Evolutionary conservation across 495 filamentous ascomycete species (phyloP), one percentile per base, ranked within the genome.

Genomic region (Penicillium robsamsonii): DNA sequence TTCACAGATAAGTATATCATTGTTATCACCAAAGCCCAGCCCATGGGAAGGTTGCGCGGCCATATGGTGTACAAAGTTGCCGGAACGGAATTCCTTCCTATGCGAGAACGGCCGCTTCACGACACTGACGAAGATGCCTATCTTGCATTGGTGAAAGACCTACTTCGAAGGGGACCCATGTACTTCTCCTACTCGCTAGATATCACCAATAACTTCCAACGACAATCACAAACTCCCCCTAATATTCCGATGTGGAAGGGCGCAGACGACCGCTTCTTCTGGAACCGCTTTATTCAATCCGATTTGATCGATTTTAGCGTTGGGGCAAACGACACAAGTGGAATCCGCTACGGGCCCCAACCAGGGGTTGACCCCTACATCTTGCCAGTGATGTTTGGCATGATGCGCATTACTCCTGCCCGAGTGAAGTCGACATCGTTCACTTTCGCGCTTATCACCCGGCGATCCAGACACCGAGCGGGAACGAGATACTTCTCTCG

Each of bases 171-270:
- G 4, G 87, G 88, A 0, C 92, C 92, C 7, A 92, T 97, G 89
- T 97, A 96, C 79, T 97, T 97, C 69, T 97, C 94, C 44, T 98
- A 98, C 76, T 90, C 91, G 17, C 79, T 94, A 64, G 94, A 98
- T 66, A 76, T 98, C 58, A 98, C 94, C 46, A 97, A 93, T 75
- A 90, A 81, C 69, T 95, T 96, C 74, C 94, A 98, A 73, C 82
- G 95, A 48, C 94, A 97, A 72, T 81, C 90, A 2, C 83, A 90
- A 53, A 75, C 79, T 22, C 83, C 96, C 59, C 62, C 74, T 20
- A 78, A 79, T 31, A 75, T 79, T 49, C 92, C 94, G 11, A 76
- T 97, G 51, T 98, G 94, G 94, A 85, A 88, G 72, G 77, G 91
- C 56, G 89, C 95, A 50, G 94, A 98, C 72, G 92, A 98, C 63